Percentiles rank a stretch among this genome's conserved stretches.
These are phyloP conservation scores for Epichloe baconii DNA, from an alignment of 2,329 filamentous ascomycete genomes.

Conservation along the genomic window DNA sequence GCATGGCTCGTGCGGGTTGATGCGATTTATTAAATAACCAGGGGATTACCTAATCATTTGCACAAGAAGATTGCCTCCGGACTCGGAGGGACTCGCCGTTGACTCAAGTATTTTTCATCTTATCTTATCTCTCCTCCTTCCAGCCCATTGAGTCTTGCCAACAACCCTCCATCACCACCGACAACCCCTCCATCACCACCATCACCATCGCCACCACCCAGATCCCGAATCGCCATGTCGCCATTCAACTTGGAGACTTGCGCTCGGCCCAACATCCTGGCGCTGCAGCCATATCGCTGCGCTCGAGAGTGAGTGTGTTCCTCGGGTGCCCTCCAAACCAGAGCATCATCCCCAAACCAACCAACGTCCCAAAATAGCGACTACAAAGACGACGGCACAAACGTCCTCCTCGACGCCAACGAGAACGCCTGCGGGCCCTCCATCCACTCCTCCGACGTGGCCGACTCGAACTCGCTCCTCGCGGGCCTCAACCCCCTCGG, in stretches of 20 bases:
- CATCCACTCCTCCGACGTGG: conserved; percentile 38
- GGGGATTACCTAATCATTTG: too few relatives aligned
- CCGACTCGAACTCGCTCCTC: conserved; percentile 22
- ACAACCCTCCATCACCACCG: too few relatives aligned
- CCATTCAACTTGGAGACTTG: conserved; percentile 63
- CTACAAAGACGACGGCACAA: conserved; percentile 96
- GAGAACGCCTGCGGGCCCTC: conserved; percentile 93
- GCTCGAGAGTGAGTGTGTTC: conserved; percentile 56
- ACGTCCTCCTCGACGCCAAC: conserved; percentile 92
- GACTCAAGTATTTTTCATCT: background rate
- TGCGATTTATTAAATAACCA: too few relatives aligned
- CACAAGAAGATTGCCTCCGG: background rate
- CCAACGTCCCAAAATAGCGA: conserved; percentile 44
- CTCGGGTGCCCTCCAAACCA: conserved; percentile 1
- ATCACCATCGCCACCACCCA: background rate
- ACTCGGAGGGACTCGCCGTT: background rate
- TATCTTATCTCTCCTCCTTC: background rate
- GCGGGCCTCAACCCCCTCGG: conserved; percentile 57
- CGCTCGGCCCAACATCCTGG: conserved; percentile 63
- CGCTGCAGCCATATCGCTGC: conserved; percentile 67
- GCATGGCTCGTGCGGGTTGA: too few relatives aligned
- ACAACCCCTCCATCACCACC: too few relatives aligned
- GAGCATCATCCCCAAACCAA: background rate
- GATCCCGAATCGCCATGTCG: conserved; percentile 28
- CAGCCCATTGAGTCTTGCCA: background rate